Percentiles rank a stretch among this genome's conserved stretches.
Conservation (phyloP, 495 filamentous ascomycete species). For the Alectoria sarmentosa region DNA sequence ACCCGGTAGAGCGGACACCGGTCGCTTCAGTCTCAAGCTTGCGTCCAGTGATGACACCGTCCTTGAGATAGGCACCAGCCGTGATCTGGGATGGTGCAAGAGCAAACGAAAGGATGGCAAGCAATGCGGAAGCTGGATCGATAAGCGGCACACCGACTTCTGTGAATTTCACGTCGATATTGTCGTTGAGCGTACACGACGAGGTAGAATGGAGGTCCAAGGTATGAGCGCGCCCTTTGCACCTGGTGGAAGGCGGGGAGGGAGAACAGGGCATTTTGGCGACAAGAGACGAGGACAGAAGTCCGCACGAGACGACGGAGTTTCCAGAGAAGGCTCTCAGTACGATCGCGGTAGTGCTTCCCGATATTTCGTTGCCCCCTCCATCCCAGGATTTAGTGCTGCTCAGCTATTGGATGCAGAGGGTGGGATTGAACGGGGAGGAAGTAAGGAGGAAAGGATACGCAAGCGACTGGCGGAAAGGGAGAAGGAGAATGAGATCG, state of each 20-base stretch:
- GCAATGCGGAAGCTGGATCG: slow-evolving; percentile 76
- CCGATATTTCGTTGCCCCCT: slow-evolving; percentile 47
- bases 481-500: slow-evolving; percentile 77
- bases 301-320: slow-evolving; percentile 25
- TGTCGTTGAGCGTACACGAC: slow-evolving; percentile 62
- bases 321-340: slow-evolving; percentile 41
- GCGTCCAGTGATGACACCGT: slow-evolving; percentile 79
- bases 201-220: slow-evolving; percentile 75
- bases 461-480: slow-evolving; percentile 61
- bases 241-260: slow-evolving; percentile 39
- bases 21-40: slow-evolving; percentile 75
- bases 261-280: slow-evolving; percentile 42
- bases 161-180: slow-evolving; percentile 90
- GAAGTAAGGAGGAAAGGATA: slow-evolving; percentile 57
- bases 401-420: slow-evolving; percentile 64
- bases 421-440: slow-evolving; percentile 44
- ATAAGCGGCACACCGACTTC: slow-evolving; percentile 77
- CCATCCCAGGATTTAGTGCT: slow-evolving; percentile 39
- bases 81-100: slow-evolving; percentile 88
- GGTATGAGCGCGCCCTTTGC: slow-evolving; percentile 38
- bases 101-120: slow-evolving; percentile 75
- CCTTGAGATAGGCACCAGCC: slow-evolving; percentile 77
- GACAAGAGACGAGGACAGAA: slow-evolving; percentile 34
- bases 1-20: slow-evolving; percentile 60
- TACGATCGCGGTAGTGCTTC: slow-evolving; percentile 56